These are phyloP conservation scores for Aspergillus latus DNA, from an alignment of 2,329 filamentous ascomycete species.

Conservation along the genomic window DNA sequence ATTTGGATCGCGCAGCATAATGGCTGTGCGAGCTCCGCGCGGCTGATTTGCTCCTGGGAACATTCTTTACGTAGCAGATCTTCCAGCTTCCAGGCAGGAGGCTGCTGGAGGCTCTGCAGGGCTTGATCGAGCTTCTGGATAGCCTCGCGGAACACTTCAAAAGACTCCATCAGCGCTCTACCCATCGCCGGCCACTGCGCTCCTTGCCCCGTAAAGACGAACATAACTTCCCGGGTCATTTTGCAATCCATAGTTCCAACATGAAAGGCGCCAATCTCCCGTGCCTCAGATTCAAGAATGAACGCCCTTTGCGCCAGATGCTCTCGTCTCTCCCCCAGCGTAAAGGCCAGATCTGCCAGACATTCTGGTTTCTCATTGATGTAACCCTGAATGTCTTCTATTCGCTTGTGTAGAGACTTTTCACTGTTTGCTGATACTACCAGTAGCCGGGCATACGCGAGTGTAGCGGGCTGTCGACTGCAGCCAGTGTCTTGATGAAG, in stretches of 20 bases:
- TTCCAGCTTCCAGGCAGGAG: neutral
- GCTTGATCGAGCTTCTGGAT: constrained; percentile 5
- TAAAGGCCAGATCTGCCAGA: constrained; percentile 14
- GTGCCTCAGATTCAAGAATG: neutral
- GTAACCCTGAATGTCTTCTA: constrained; percentile 1
- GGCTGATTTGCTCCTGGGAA: constrained; percentile 9
- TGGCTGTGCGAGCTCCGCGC: neutral
- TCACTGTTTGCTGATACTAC: constrained; percentile 12
- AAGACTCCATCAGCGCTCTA: neutral
- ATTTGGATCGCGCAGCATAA: neutral
- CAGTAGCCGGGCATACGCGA: neutral
- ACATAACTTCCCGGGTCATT: neutral
- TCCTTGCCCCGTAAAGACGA: constrained; percentile 26
- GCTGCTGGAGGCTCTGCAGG: neutral
- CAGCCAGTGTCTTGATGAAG: neutral
- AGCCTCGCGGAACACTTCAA: neutral
- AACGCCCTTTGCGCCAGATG: constrained; percentile 8
- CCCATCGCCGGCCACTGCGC: constrained; percentile 26
- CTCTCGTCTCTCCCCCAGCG: constrained; percentile 12
- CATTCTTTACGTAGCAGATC: neutral
- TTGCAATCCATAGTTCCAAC: neutral
- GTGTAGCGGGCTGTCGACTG: neutral
- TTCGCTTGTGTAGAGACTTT: neutral
- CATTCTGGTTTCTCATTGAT: neutral
- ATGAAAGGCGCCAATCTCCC: neutral